phyloP scores from a whole-genome alignment of 129 eudicot genomes.

The Centaurea solstitialis region DNA sequence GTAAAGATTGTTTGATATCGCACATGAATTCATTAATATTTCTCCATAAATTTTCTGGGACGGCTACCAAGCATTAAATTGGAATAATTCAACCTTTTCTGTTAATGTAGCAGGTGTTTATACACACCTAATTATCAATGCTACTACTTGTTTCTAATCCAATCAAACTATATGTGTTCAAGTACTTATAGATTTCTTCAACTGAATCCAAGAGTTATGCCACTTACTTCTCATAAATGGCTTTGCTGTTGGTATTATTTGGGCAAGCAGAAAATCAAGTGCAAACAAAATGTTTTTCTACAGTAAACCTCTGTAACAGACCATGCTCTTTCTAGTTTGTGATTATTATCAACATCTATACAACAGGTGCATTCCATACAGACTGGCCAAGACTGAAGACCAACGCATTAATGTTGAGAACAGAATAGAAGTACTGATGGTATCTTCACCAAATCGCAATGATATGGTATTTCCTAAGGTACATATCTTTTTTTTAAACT shows the following conservation, averaged over 20 bases:
- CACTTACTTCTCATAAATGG: not conserved
- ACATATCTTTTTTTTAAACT: not conserved
- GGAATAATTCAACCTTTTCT: not conserved
- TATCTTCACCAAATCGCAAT: slow-evolving; percentile 64
- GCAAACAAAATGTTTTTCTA: not conserved
- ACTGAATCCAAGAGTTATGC: not conserved
- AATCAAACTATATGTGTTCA: too few relatives aligned
- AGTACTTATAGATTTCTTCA: too few relatives aligned
- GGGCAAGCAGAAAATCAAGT: not conserved
- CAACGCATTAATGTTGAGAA: slow-evolving; percentile 18
- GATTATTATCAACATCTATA: slow-evolving; percentile 18
- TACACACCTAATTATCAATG: not conserved
- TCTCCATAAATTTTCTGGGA: not conserved
- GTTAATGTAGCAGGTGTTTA: not conserved
- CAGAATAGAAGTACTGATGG: slow-evolving; percentile 58
- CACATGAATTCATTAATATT: not conserved
- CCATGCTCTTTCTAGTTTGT: slow-evolving; percentile 1
- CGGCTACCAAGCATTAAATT: not conserved
- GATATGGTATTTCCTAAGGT: slow-evolving; percentile 80
- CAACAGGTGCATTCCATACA: slow-evolving; percentile 68
- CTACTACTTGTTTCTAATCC: not conserved
- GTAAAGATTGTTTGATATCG: not conserved
- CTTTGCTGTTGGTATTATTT: not conserved
- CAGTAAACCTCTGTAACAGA: not conserved
- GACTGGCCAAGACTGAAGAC: slow-evolving; percentile 36